Evolutionary conservation across 768 basidiomycete species (phyloP).

Genomic region (Nevesoporus exiguus): DNA sequence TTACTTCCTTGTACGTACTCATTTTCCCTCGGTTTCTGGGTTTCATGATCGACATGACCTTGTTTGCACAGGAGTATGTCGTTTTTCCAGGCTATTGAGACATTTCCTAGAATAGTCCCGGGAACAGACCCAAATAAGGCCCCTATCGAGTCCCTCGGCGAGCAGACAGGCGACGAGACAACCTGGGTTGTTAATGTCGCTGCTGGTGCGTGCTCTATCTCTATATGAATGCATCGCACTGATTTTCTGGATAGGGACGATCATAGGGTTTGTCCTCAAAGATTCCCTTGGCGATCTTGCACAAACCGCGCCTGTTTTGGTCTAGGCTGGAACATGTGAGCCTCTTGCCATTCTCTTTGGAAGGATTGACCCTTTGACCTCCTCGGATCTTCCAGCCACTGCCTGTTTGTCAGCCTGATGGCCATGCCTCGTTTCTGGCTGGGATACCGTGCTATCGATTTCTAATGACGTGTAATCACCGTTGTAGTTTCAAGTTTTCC

Average conservation of each 20-base stretch:
- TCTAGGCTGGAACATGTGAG: constrained; percentile 4
- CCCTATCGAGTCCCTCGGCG: background rate
- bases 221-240: background rate
- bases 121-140: background rate
- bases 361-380: background rate
- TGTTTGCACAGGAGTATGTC: constrained; percentile 33
- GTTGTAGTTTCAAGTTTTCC: constrained; percentile 18
- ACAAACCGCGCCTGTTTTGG: constrained; percentile 47
- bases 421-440: background rate
- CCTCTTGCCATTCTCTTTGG: background rate
- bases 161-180: background rate
- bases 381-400: constrained; percentile 4
- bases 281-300: constrained; percentile 49
- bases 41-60: background rate
- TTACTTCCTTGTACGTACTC: constrained; percentile 51
- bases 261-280: constrained; percentile 48
- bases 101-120: background rate
- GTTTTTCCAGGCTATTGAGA: background rate
- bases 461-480: constrained; percentile 17
- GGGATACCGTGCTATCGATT: background rate
- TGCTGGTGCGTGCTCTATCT: background rate
- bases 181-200: constrained; percentile 3
- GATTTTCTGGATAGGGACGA: constrained; percentile 35
- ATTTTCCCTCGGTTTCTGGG: background rate
- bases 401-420: constrained; percentile 9